A percentile compares a stretch with the other conserved stretches of the same genome.
Conservation (phyloP, 805 yeast genomes). For the Candida chilensis region DNA sequence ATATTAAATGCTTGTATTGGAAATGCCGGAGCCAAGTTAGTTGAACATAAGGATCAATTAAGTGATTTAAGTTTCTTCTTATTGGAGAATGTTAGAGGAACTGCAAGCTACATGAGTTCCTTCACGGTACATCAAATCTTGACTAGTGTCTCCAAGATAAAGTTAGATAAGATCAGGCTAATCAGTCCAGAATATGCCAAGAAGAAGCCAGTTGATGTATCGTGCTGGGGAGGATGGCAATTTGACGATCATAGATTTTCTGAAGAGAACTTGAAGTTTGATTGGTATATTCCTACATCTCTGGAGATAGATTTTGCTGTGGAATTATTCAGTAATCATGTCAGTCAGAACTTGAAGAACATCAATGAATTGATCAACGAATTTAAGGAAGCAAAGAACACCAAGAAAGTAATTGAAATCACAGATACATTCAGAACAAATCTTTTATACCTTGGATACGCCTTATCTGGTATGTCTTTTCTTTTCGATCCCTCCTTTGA, state of each 20-base stretch:
- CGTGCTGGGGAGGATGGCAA: constrained; percentile 73
- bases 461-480: constrained; percentile 61
- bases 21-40: constrained; percentile 47
- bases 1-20: constrained; percentile 64
- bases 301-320: constrained; percentile 54
- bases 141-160: constrained; percentile 52
- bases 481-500: constrained; percentile 67
- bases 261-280: constrained; percentile 39
- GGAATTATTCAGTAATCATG: constrained; percentile 41
- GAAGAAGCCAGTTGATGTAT: constrained; percentile 29
- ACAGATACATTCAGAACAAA: constrained; percentile 49
- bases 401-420: constrained; percentile 13
- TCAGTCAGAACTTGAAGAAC: constrained; percentile 29
- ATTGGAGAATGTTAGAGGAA: constrained; percentile 46
- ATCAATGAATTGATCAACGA: constrained; percentile 25
- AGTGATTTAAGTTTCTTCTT: constrained; percentile 32
- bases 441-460: constrained; percentile 47
- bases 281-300: constrained; percentile 68
- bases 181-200: constrained; percentile 34
- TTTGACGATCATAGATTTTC: constrained; percentile 43
- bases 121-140: constrained; percentile 61
- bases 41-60: constrained; percentile 35
- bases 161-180: constrained; percentile 45
- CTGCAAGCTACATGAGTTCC: constrained; percentile 49
- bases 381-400: constrained; percentile 7